Evolutionary conservation across 257 asterid species (phyloP).

Genomic region (Nicotiana undulata): DNA sequence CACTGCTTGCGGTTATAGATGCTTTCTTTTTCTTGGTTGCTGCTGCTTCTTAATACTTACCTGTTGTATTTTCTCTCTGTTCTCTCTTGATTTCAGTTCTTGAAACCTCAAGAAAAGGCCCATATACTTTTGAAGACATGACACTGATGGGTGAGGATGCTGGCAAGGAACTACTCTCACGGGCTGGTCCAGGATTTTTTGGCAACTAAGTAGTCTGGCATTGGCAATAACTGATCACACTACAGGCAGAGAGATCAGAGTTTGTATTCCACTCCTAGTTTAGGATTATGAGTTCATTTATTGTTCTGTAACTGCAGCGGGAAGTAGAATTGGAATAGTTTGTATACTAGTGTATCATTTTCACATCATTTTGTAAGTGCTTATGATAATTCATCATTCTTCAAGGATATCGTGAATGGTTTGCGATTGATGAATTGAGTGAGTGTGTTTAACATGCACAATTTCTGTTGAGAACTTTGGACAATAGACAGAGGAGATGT

Average conservation of each 20-base stretch:
- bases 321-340: not conserved
- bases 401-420: not conserved
- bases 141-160: conserved; percentile 80
- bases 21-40: not conserved
- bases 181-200: conserved; percentile 80
- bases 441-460: not conserved
- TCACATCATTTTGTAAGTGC: not conserved
- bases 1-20: not conserved
- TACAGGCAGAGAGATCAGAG: not conserved
- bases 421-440: not conserved
- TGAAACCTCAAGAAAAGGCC: conserved; percentile 74
- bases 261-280: not conserved
- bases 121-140: conserved; percentile 60
- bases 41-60: not conserved
- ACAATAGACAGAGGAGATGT: not conserved
- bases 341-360: not conserved
- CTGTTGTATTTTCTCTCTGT: not conserved
- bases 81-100: conserved; percentile 34
- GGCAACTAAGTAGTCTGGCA: not conserved
- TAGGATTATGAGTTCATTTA: conserved; percentile 5
- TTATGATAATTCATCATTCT: not conserved
- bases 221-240: not conserved
- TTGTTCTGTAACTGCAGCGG: not conserved
- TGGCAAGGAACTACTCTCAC: conserved; percentile 80
- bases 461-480: not conserved